Percentiles rank a stretch among this genome's conserved stretches.
These are phyloP conservation scores for Uncinocarpus reesii DNA, from an alignment of 2,329 filamentous ascomycete species.

Conservation along the genomic window DNA sequence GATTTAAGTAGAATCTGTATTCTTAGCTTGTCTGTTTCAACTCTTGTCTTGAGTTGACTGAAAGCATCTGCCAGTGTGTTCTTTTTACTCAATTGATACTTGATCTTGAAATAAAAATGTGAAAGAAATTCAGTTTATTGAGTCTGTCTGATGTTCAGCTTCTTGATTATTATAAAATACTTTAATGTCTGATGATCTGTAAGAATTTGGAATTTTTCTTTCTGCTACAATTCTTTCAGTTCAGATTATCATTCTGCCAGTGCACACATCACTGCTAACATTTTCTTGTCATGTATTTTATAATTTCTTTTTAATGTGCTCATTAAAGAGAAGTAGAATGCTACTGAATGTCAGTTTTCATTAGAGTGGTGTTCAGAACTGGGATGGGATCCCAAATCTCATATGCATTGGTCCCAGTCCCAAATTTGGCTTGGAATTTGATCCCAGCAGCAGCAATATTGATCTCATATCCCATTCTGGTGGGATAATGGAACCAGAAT, in stretches of 20 bases:
- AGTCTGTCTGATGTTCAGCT: conserved; percentile 23
- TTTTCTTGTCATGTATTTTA: conserved; percentile 19
- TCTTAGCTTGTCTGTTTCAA: not conserved
- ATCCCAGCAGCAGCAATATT: no score
- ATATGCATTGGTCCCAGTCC: no score
- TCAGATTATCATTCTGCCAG: no score
- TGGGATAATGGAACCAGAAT: no score
- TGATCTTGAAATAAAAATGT: conserved; percentile 22
- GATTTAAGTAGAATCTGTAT: not conserved
- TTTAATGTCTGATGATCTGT: conserved; percentile 25
- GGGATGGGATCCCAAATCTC: no score
- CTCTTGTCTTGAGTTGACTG: conserved; percentile 20
- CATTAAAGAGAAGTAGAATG: not conserved
- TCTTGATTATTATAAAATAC: conserved; percentile 26
- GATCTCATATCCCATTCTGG: no score
- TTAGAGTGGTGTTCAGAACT: no score
- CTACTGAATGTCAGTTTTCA: not conserved
- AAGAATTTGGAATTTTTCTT: conserved; percentile 18
- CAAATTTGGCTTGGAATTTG: no score
- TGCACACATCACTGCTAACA: conserved; percentile 20
- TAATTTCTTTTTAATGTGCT: conserved; percentile 14
- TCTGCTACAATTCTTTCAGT: conserved; percentile 15
- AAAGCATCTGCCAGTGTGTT: conserved; percentile 34
- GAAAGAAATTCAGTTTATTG: conserved; percentile 21
- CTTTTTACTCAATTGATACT: conserved; percentile 19